Conservation (phyloP, 1,284 basidiomycete species). For the Sutorius eximius region DNA sequence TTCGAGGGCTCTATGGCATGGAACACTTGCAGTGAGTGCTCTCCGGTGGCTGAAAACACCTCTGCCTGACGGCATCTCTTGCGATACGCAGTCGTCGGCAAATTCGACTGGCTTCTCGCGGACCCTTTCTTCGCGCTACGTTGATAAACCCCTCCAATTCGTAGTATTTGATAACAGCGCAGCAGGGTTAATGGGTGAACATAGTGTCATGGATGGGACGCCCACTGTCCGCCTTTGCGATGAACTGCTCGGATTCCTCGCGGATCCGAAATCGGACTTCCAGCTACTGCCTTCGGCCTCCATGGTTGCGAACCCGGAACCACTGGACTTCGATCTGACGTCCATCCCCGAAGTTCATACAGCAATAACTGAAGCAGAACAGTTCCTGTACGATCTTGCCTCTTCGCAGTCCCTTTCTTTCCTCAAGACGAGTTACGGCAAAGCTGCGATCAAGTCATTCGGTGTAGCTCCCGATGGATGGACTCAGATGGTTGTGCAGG, state of each 20-base stretch:
- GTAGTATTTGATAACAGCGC: conserved; percentile 77
- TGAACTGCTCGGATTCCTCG: conserved; percentile 66
- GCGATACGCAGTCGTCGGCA: conserved; percentile 11
- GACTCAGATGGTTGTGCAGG: conserved; percentile 87
- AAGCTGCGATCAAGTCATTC: conserved; percentile 83
- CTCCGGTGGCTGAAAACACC: background rate
- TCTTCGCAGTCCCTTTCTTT: conserved; percentile 68
- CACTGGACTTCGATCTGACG: conserved; percentile 70
- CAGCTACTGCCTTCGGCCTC: conserved; percentile 38
- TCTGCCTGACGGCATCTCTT: background rate
- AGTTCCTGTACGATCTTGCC: conserved; percentile 61
- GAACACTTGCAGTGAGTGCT: conserved; percentile 40
- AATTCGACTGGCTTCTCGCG: conserved; percentile 28
- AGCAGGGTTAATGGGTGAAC: conserved; percentile 88
- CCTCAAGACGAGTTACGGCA: conserved; percentile 77
- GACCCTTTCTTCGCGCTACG: conserved; percentile 72
- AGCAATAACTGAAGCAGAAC: conserved; percentile 59
- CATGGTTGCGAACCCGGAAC: conserved; percentile 30
- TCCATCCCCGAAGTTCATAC: conserved; percentile 36
- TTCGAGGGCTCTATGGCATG: conserved; percentile 75
- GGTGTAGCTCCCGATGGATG: conserved; percentile 89
- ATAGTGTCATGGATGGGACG: conserved; percentile 88
- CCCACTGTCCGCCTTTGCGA: conserved; percentile 63
- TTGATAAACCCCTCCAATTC: conserved; percentile 84
- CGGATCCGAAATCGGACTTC: conserved; percentile 57